Percentiles rank a stretch among this genome's conserved stretches.
These are phyloP conservation scores for Neurospora sp. DNA, from an alignment of 495 filamentous ascomycete genomes.

Conservation along the genomic window DNA sequence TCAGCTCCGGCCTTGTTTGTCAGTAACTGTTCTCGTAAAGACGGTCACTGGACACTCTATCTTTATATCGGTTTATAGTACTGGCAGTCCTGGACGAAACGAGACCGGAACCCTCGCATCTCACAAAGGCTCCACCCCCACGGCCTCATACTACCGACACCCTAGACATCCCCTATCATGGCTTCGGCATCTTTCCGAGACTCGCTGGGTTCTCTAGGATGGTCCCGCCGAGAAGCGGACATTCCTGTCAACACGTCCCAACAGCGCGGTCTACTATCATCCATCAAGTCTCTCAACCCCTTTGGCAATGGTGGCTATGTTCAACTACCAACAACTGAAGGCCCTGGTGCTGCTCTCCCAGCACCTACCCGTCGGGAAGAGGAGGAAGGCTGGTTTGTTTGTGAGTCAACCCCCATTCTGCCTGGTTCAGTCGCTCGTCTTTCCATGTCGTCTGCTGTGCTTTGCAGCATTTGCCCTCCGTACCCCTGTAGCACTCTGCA, in stretches of 20 bases:
- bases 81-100: not conserved
- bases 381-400: slow-evolving; percentile 88
- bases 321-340: slow-evolving; percentile 77
- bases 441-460: slow-evolving; percentile 7
- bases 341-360: slow-evolving; percentile 75
- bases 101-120: not conserved
- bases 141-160: not conserved
- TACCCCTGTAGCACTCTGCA: slow-evolving; percentile 18
- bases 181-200: slow-evolving; percentile 83
- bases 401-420: slow-evolving; percentile 55
- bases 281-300: slow-evolving; percentile 77
- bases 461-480: slow-evolving; percentile 21
- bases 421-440: slow-evolving; percentile 4
- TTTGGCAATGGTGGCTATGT: slow-evolving; percentile 86
- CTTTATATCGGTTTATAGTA: not conserved
- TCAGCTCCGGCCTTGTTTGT: slow-evolving; percentile 10
- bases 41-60: slow-evolving; percentile 14
- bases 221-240: slow-evolving; percentile 80
- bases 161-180: slow-evolving; percentile 42
- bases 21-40: slow-evolving; percentile 2
- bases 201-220: slow-evolving; percentile 89
- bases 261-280: slow-evolving; percentile 64
- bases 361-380: slow-evolving; percentile 80
- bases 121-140: not conserved
- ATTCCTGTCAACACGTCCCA: slow-evolving; percentile 66